A percentile compares a stretch with the other conserved stretches of the same genome.
Conservation (phyloP, 2,329 filamentous ascomycete species). For the Exophiala alcalophila region DNA sequence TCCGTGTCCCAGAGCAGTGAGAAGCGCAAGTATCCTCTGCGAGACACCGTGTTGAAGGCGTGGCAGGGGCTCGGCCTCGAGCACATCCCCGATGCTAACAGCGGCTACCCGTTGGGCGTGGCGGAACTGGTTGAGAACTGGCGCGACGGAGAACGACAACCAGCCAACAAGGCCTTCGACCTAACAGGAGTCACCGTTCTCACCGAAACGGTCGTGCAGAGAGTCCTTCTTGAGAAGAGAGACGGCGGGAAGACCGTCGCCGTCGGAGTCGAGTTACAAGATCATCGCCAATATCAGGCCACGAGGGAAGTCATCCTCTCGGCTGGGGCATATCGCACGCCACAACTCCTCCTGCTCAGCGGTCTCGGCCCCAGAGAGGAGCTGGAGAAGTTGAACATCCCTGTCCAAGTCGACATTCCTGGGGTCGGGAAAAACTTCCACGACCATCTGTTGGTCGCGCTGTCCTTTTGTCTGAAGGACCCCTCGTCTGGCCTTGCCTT, state of each 20-base stretch:
- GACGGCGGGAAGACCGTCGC: slow-evolving; percentile 24
- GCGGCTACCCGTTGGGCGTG: slow-evolving; percentile 33
- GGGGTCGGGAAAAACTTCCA: slow-evolving; percentile 64
- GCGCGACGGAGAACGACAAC: slow-evolving; percentile 31
- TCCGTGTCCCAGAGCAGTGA: slow-evolving; percentile 32
- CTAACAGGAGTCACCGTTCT: slow-evolving; percentile 30
- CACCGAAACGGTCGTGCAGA: slow-evolving; percentile 29
- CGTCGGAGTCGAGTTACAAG: slow-evolving; percentile 31
- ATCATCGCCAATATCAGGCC: slow-evolving; percentile 35
- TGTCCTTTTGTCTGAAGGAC: slow-evolving; percentile 13
- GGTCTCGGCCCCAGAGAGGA: slow-evolving; percentile 58
- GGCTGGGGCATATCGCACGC: slow-evolving; percentile 60
- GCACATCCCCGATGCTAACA: slow-evolving; percentile 30
- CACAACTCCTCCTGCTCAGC: slow-evolving; percentile 62
- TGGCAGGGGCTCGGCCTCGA: slow-evolving; percentile 39
- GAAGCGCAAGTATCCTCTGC: slow-evolving; percentile 40
- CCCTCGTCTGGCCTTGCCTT: slow-evolving; percentile 36
- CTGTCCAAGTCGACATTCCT: slow-evolving; percentile 53
- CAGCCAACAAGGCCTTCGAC: slow-evolving; percentile 32
- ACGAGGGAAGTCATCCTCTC: slow-evolving; percentile 47
- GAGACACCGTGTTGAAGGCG: slow-evolving; percentile 36
- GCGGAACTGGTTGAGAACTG: slow-evolving; percentile 35
- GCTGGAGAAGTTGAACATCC: slow-evolving; percentile 53
- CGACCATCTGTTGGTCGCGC: slow-evolving; percentile 43
- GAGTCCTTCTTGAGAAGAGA: slow-evolving; percentile 28